phyloP scores from a whole-genome alignment of 225 moss, liverwort and hornwort species.

The Thuidium tamariscinum region DNA sequence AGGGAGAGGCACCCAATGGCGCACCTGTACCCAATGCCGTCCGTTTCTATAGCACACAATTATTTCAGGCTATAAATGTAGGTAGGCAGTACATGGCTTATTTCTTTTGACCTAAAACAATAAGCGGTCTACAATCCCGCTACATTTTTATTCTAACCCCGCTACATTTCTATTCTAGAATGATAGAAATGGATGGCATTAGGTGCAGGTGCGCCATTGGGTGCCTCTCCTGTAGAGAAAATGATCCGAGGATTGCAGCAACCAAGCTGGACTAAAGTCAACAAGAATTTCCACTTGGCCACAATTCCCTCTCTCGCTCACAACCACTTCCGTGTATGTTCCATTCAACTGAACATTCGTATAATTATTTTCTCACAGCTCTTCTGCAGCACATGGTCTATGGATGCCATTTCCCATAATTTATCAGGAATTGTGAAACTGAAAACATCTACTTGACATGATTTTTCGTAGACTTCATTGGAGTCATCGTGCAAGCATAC shows the following conservation, averaged over 20 bases:
- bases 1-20: too few species aligned
- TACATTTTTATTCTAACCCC: too few species aligned
- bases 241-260: slow-evolving; percentile 79
- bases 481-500: not conserved
- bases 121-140: too few species aligned
- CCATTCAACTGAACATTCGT: not conserved
- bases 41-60: too few species aligned
- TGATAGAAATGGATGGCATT: too few species aligned
- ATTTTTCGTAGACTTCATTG: not conserved
- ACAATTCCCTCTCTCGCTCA: slow-evolving; percentile 70
- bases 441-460: not conserved
- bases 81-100: too few species aligned
- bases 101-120: too few species aligned
- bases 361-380: not conserved
- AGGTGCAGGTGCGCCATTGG: too few species aligned
- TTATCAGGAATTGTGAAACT: not conserved
- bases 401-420: not conserved
- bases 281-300: slow-evolving; percentile 79
- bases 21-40: too few species aligned
- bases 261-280: slow-evolving; percentile 71
- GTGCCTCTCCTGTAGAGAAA: too few species aligned
- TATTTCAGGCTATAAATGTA: too few species aligned
- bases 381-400: not conserved
- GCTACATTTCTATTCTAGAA: too few species aligned
- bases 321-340: slow-evolving; percentile 36